These are phyloP conservation scores for Tylopilus sp. DNA, from an alignment of 768 basidiomycete species.

Conservation along the genomic window DNA sequence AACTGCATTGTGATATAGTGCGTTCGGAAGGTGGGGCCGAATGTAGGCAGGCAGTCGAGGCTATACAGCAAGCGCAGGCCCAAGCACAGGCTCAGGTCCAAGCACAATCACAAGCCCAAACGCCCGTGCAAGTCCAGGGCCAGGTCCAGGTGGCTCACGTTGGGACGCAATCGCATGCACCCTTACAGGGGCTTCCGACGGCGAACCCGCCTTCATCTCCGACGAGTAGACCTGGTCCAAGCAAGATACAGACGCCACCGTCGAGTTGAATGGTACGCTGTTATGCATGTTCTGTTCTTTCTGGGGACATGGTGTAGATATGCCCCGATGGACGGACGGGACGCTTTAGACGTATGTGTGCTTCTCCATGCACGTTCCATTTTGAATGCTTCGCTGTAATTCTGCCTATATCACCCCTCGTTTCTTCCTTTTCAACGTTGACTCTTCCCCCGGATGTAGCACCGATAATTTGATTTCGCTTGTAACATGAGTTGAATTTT, in stretches of 20 bases:
- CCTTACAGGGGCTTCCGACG: slow-evolving; percentile 20
- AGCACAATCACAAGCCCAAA: slow-evolving; percentile 16
- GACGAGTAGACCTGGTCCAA: slow-evolving; percentile 23
- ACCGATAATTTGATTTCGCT: background rate
- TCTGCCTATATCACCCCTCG: background rate
- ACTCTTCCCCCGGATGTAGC: slow-evolving; percentile 9
- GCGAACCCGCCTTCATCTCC: slow-evolving; percentile 20
- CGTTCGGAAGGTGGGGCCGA: slow-evolving; percentile 84
- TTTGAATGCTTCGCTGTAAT: background rate
- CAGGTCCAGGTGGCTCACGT: slow-evolving; percentile 22
- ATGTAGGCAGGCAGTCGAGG: slow-evolving; percentile 49
- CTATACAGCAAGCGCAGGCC: slow-evolving; percentile 31
- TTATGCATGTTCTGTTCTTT: slow-evolving; percentile 2
- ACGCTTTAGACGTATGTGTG: slow-evolving; percentile 22
- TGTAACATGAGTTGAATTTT: slow-evolving; percentile 3
- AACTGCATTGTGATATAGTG: slow-evolving; percentile 43
- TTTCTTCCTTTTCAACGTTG: background rate
- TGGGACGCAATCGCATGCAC: slow-evolving; percentile 20
- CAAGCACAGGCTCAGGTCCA: slow-evolving; percentile 22
- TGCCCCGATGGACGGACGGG: slow-evolving; percentile 17
- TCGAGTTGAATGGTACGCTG: slow-evolving; percentile 9
- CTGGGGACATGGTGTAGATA: slow-evolving; percentile 19
- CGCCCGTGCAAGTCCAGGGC: slow-evolving; percentile 18
- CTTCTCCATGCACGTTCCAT: slow-evolving; percentile 5
- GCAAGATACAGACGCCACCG: slow-evolving; percentile 20